Conservation (phyloP, 1,139 yeast species). For the Casaregolazyma lundiana region DNA sequence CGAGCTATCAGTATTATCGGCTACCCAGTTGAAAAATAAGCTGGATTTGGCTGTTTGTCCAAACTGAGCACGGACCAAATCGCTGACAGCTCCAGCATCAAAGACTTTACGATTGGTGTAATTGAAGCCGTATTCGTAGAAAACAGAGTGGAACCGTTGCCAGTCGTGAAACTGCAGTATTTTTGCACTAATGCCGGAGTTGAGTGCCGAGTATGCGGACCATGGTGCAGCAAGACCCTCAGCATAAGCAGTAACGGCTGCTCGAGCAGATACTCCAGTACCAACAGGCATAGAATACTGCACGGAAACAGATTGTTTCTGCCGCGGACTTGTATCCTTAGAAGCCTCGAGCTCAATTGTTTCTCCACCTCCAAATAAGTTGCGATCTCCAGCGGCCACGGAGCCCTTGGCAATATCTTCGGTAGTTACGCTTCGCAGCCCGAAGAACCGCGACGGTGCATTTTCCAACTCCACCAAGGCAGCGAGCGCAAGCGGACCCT, state of each 20-base stretch:
- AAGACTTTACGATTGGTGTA: constrained; percentile 36
- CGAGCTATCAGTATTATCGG: constrained; percentile 32
- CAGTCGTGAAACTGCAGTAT: constrained; percentile 10
- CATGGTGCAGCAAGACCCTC: constrained; percentile 66
- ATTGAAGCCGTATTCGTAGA: constrained; percentile 57
- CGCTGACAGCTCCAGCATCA: constrained; percentile 41
- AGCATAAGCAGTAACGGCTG: constrained; percentile 52
- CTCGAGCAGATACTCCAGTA: constrained; percentile 48
- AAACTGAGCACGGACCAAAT: constrained; percentile 32
- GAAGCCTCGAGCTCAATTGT: constrained; percentile 69
- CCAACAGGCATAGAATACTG: constrained; percentile 60
- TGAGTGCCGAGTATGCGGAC: constrained; percentile 57
- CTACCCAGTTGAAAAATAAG: constrained; percentile 27
- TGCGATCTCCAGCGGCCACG: constrained; percentile 49
- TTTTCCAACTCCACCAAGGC: constrained; percentile 23
- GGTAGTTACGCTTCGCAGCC: constrained; percentile 49
- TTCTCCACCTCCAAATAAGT: constrained; percentile 89
- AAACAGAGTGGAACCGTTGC: constrained; percentile 14
- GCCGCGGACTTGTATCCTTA: constrained; percentile 69
- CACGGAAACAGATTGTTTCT: constrained; percentile 55
- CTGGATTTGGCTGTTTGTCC: constrained; percentile 38
- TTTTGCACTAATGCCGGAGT: constrained; percentile 55
- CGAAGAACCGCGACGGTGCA: constrained; percentile 17
- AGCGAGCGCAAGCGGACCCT: constrained; percentile 19
- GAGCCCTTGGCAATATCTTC: constrained; percentile 87